These are phyloP conservation scores for Teunomyces panamensis DNA, from an alignment of 805 yeast genomes.

Conservation along the genomic window DNA sequence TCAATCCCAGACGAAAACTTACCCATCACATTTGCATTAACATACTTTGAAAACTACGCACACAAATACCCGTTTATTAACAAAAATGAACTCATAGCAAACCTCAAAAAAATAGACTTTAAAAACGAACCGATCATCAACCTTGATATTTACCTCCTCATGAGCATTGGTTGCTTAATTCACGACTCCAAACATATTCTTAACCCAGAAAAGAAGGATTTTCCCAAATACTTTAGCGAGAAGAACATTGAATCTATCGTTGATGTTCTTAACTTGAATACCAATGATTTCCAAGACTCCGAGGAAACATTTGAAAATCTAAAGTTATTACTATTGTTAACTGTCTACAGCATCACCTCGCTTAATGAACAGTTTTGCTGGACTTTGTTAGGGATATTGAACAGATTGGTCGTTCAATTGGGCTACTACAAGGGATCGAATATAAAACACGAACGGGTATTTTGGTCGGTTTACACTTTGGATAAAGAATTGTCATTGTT, in stretches of 20 bases:
- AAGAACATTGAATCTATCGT: conserved; percentile 30
- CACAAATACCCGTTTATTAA: conserved; percentile 34
- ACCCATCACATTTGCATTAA: conserved; percentile 30
- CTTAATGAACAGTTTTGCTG: conserved; percentile 29
- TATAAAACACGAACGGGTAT: conserved; percentile 16
- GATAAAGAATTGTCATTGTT: conserved; percentile 39
- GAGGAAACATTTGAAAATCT: conserved; percentile 27
- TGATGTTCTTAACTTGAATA: conserved; percentile 30
- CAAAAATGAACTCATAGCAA: conserved; percentile 17
- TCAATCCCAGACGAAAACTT: conserved; percentile 25
- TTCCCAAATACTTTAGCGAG: conserved; percentile 29
- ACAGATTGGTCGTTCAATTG: conserved; percentile 23
- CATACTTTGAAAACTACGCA: conserved; percentile 38
- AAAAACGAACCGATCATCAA: conserved; percentile 33
- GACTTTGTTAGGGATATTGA: conserved; percentile 34
- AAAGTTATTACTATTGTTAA: conserved; percentile 28
- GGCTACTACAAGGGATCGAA: conserved; percentile 15
- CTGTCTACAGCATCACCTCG: conserved; percentile 28
- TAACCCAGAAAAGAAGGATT: conserved; percentile 17
- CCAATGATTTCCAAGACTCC: conserved; percentile 10
- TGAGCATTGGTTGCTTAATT: conserved; percentile 39
- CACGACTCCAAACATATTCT: conserved; percentile 23
- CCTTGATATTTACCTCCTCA: conserved; percentile 35
- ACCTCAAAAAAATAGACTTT: conserved; percentile 28
- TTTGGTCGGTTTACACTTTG: conserved; percentile 38